Base-by-base conservation (phyloP, 202 grass and related monocot genomes). In the Panicum hallii region DNA sequence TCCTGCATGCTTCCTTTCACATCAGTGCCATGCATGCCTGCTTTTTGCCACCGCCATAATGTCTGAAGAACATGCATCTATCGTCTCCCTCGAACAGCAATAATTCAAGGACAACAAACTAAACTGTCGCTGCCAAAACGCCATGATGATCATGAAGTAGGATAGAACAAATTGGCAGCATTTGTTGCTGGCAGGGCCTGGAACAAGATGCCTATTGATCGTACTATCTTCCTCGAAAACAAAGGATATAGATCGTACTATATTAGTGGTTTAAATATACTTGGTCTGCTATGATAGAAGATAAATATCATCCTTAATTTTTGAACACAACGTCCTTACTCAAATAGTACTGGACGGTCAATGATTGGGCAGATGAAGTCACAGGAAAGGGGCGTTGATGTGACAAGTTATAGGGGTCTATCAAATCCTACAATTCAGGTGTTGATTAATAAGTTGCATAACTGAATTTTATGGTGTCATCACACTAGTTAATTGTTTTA, bases 331-430 rank as follows among this genome's bases (percentile, higher is more conserved):
- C 14, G 23, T 22, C 2, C 19, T 52, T 80, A 52, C 11, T 55
- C 61, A 17, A 63, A 63, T 64, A 54, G 34, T 19, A 53, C 48
- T 17, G 70, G 68, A 43, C 43, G 58, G 2, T 7, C 41, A 75
- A 70, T 87, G 49, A 87, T 87, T 84, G 73, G 22, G 53, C 83
- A 53, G 43, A 67, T 79, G 74, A 72, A 63, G 78, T 60, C 79
- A 50, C 41, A 30, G 11, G 79, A 90, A 75, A 70, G 69, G 20
- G 80, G 75, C 36, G 58, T 70, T 48, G 28, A 55, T 66, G 30
- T 75, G 50, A 28, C 26, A 41, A 76, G 9, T 26, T 70, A 50
- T 45, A 34, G 7, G 75, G 14, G 28, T 61, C 67, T 61, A 67
- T 70, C 14, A 61, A 80, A 20, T 13, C 73, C 14, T 76, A 13